phyloP scores from a whole-genome alignment of 768 basidiomycete genomes.

The Macrolepiota albuminosa region DNA sequence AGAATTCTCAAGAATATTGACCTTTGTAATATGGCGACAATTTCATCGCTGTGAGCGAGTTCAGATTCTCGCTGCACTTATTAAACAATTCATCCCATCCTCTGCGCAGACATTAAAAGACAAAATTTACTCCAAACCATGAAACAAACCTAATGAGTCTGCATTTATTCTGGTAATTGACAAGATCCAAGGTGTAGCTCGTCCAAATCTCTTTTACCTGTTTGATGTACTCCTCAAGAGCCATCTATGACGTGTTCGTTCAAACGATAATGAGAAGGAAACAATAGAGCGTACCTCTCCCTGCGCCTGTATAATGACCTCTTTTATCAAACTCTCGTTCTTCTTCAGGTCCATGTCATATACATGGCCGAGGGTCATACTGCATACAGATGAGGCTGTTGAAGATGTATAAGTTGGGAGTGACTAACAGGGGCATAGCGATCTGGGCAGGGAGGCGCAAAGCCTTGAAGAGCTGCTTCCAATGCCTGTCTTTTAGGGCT shows the following conservation, averaged over 20 bases:
- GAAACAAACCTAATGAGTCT: slow-evolving; percentile 75
- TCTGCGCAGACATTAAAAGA: slow-evolving; percentile 32
- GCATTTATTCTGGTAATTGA: slow-evolving; percentile 99
- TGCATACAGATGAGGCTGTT: slow-evolving; percentile 5
- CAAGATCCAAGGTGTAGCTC: slow-evolving; percentile 89
- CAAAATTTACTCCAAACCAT: background rate
- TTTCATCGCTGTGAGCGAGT: slow-evolving; percentile 96
- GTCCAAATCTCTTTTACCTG: slow-evolving; percentile 98
- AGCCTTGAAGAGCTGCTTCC: slow-evolving; percentile 95
- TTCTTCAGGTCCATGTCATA: slow-evolving; percentile 95
- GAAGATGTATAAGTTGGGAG: background rate
- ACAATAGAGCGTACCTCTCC: slow-evolving; percentile 64
- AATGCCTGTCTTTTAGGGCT: slow-evolving; percentile 95
- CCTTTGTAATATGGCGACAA: slow-evolving; percentile 98
- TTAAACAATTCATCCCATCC: slow-evolving; percentile 97
- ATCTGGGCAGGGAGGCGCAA: slow-evolving; percentile 72
- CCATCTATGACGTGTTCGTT: slow-evolving; percentile 55
- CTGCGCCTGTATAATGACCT: slow-evolving; percentile 94
- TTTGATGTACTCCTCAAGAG: slow-evolving; percentile 90
- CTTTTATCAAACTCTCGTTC: slow-evolving; percentile 88
- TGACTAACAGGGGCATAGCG: slow-evolving; percentile 63
- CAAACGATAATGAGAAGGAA: slow-evolving; percentile 17
- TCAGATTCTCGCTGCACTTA: slow-evolving; percentile 96
- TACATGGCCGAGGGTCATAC: slow-evolving; percentile 94
- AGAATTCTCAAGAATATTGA: slow-evolving; percentile 21